Evolutionary conservation across 495 filamentous ascomycete species (phyloP).

Genomic region (Pyrenula massariospora): DNA sequence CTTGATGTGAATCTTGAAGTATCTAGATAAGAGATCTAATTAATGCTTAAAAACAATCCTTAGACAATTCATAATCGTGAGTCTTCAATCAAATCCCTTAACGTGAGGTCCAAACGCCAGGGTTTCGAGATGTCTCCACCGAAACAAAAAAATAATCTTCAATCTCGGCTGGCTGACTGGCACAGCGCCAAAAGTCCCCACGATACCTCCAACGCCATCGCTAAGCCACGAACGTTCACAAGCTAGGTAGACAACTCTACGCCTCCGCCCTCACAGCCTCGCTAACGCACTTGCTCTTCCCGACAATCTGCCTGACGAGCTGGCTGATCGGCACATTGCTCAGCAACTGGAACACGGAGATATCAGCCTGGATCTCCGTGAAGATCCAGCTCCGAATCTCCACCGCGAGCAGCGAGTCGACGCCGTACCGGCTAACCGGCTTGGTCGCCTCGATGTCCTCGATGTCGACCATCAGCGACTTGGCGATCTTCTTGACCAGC

Average conservation of each 20-base stretch:
- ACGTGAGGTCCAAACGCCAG: neutral
- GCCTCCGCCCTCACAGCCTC: neutral
- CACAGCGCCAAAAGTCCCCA: neutral
- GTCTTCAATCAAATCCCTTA: neutral
- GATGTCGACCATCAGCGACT: constrained; percentile 13
- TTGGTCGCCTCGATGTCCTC: constrained; percentile 22
- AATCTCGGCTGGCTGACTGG: neutral
- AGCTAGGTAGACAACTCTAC: neutral
- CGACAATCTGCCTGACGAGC: neutral
- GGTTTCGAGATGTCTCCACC: neutral
- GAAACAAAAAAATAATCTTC: neutral
- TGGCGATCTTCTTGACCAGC: constrained; percentile 17
- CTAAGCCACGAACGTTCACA: neutral
- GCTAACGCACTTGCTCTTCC: neutral
- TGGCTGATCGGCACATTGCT: neutral
- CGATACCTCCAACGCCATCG: neutral
- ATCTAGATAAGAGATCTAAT: neutral
- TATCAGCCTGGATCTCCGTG: constrained; percentile 19
- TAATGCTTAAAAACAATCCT: neutral
- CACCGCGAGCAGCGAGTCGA: constrained; percentile 43
- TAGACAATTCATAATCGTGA: neutral
- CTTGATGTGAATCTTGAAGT: too few relatives aligned
- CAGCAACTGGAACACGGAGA: constrained; percentile 34
- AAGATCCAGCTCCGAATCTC: constrained; percentile 42
- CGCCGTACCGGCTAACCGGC: constrained; percentile 17